Evolutionary conservation across 345 rosid species (phyloP).

Genomic region (Xanthoceras sorbifolium): DNA sequence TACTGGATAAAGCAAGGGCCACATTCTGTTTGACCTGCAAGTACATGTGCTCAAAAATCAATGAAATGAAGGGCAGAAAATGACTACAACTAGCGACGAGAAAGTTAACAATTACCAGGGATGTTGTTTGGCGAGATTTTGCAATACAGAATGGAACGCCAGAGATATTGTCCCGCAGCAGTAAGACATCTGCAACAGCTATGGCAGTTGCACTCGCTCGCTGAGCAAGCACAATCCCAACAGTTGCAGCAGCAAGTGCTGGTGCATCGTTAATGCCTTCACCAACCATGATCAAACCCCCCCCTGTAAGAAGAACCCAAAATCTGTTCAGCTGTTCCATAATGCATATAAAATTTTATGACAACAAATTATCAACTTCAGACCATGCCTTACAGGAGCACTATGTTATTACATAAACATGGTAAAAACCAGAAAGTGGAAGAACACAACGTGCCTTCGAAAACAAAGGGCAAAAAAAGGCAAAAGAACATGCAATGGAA

Average conservation of each 20-base stretch:
- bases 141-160: conserved; percentile 89
- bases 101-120: conserved; percentile 47
- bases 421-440: neutral
- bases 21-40: conserved; percentile 92
- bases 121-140: conserved; percentile 85
- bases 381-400: conserved; percentile 1
- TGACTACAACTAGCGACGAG: neutral
- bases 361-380: conserved; percentile 9
- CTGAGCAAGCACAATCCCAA: conserved; percentile 94
- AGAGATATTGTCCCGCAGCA: conserved; percentile 73
- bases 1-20: conserved; percentile 74
- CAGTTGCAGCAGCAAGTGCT: conserved; percentile 95
- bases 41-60: conserved; percentile 14
- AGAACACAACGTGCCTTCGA: neutral
- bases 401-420: neutral
- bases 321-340: conserved; percentile 15
- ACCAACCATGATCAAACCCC: conserved; percentile 94
- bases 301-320: conserved; percentile 54
- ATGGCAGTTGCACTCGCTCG: conserved; percentile 97
- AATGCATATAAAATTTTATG: neutral
- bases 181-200: conserved; percentile 88
- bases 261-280: conserved; percentile 99
- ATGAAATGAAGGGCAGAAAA: conserved; percentile 9
- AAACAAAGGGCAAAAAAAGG: neutral
- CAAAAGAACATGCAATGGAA: neutral